Base-by-base conservation (phyloP, 345 rosid genomes). In the Populus nigra region DNA sequence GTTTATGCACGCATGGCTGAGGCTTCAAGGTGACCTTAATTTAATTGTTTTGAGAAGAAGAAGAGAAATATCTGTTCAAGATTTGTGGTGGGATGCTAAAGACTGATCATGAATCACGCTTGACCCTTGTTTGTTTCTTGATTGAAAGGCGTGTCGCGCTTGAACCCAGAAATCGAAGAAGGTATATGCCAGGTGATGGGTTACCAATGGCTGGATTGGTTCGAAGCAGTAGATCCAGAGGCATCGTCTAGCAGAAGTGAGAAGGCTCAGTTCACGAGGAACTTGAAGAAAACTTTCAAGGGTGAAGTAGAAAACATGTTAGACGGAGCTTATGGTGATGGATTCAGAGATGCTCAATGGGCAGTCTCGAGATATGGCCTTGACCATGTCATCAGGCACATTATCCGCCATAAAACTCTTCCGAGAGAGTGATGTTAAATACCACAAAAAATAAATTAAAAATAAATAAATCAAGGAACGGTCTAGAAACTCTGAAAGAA, bases 161-260 rank as follows among this genome's bases (percentile, higher is more conserved):
- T 71, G 80, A 38, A 77, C 0, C 22, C 27, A 20, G n/a, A 63
- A 41, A 36, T 71, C 1, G 75, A 49, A 33, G 75, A 71, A 77
- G 80, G 80, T 0, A 62, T 77, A 4, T 45, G 71, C 49, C 49
- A 71, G 33, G 76, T 77, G 39, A 77, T 62, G 33, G 80, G 63
- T 12, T 53, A 71, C 36, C 23, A 31, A 3, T 78, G 71, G 76
- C 33, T 78, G 71, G 71, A 71, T 1, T 71, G 71, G 80, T 47
- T 71, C 25, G 71, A 45, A 33, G n/a, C 49, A 8, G 18, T n/a
- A 3, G 68, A 62, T 62, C 29, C 29, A 4, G 68, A 65, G 35
- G 68, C 68, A 29, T 7, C 68, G 27, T 23, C 16, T 0, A 1
- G 65, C 20, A 20, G 8, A 23, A 31, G 7, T 8, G 69, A 41